Percentiles rank a stretch among this genome's conserved stretches.
Conservation (phyloP, 139 green algal species). For the Coelastrella sp. region DNA sequence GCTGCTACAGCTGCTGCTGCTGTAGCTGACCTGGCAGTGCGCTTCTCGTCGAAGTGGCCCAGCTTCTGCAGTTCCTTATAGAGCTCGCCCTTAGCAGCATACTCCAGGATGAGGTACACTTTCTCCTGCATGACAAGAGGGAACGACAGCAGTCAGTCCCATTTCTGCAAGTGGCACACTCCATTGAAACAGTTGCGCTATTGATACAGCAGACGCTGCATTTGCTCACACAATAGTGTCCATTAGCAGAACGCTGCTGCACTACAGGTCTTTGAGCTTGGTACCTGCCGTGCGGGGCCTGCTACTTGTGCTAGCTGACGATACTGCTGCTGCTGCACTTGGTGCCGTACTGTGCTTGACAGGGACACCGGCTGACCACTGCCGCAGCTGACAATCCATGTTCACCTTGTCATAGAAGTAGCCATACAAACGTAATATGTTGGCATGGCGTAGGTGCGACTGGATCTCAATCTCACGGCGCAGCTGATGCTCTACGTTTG, state of each 20-base stretch:
- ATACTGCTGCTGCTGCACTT: not conserved
- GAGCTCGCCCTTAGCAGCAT: constrained; percentile 95
- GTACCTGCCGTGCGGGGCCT: not conserved
- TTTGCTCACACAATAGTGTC: too few species aligned
- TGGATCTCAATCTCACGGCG: constrained; percentile 99
- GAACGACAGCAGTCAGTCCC: not conserved
- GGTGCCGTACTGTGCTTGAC: not conserved
- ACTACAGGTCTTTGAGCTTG: too few species aligned
- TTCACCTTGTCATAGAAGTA: constrained; percentile 96
- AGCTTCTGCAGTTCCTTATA: constrained; percentile 95
- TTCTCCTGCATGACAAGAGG: constrained; percentile 61
- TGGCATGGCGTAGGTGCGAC: constrained; percentile 96
- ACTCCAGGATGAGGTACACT: constrained; percentile 99
- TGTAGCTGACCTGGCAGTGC: constrained; percentile 83
- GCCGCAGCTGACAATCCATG: not conserved
- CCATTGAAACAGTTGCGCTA: too few species aligned
- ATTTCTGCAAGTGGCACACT: too few species aligned
- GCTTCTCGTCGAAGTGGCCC: constrained; percentile 87
- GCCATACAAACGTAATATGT: constrained; percentile 98
- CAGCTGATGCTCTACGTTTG: constrained; percentile 98
- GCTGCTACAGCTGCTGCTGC: not conserved
- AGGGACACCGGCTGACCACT: not conserved
- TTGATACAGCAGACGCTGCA: too few species aligned
- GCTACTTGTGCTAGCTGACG: not conserved
- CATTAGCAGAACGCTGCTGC: too few species aligned